A percentile compares a stretch with the other conserved stretches of the same genome.
phyloP scores from a whole-genome alignment of 2,329 filamentous ascomycete species.

The Colletotrichum sp. region DNA sequence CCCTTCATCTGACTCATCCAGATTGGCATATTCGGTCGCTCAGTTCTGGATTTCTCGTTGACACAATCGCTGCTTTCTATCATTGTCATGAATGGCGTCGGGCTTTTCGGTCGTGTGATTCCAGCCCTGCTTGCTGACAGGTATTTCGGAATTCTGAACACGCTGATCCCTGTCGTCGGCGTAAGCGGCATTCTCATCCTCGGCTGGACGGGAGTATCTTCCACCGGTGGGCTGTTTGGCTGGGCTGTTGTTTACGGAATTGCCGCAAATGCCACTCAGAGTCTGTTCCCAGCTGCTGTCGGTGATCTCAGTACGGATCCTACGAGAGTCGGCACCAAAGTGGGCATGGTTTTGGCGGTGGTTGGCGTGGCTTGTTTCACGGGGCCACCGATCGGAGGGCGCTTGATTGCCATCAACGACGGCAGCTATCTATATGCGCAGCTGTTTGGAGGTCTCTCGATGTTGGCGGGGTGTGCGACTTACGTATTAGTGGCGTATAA shows the following conservation, averaged over 20 bases:
- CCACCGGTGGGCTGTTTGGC: background rate
- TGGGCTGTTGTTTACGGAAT: background rate
- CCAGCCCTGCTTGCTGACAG: background rate
- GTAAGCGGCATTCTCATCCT: background rate
- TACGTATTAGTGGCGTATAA: background rate
- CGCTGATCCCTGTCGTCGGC: background rate
- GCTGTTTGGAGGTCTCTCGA: background rate
- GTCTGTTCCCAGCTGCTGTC: background rate
- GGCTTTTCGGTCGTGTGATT: background rate
- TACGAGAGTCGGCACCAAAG: background rate
- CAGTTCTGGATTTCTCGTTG: background rate
- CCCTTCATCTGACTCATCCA: background rate
- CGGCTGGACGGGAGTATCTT: background rate
- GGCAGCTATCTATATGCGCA: background rate
- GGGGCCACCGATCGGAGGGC: background rate
- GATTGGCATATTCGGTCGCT: background rate
- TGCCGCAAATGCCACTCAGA: background rate
- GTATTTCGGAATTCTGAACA: background rate
- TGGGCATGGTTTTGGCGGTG: background rate
- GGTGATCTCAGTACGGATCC: background rate
- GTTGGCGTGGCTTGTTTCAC: background rate
- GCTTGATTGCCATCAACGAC: background rate
- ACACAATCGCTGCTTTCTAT: background rate
- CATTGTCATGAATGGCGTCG: background rate
- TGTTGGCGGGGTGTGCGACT: background rate